These are phyloP conservation scores for Rhynchospora tenuis DNA, from an alignment of 176 grass and related monocot genomes.

Conservation along the genomic window DNA sequence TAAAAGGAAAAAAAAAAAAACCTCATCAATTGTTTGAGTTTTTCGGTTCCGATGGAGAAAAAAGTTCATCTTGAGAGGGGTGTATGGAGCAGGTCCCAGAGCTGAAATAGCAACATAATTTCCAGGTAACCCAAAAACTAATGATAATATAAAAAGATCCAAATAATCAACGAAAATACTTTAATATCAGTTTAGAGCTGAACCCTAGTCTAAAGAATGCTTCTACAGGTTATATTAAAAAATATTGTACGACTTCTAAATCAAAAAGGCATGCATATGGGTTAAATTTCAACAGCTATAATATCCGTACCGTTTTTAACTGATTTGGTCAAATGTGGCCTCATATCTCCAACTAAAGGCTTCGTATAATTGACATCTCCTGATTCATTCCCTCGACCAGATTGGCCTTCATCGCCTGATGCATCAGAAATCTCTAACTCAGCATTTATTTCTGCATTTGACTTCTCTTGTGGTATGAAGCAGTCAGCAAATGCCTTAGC, in stretches of 20 bases:
- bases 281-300: neutral
- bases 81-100: conserved; percentile 49
- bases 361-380: conserved; percentile 9
- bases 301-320: conserved; percentile 18
- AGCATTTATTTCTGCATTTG: conserved; percentile 93
- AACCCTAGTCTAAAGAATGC: neutral
- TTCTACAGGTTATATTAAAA: neutral
- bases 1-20: conserved; percentile 22
- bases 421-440: conserved; percentile 90
- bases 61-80: conserved; percentile 46
- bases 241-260: neutral
- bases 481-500: conserved; percentile 73
- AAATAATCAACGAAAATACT: neutral
- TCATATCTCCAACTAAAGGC: neutral
- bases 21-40: conserved; percentile 90
- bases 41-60: conserved; percentile 75
- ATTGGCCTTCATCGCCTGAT: conserved; percentile 81
- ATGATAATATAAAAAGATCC: neutral
- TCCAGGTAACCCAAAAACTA: neutral
- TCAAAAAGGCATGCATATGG: conserved; percentile 27
- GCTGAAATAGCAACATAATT: conserved; percentile 27
- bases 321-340: neutral
- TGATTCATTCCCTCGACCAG: conserved; percentile 5
- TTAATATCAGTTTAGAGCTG: neutral
- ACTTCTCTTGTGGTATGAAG: conserved; percentile 87